Base-by-base conservation (phyloP, 352 stramenopile species). In the Phytophthora foliorum region DNA sequence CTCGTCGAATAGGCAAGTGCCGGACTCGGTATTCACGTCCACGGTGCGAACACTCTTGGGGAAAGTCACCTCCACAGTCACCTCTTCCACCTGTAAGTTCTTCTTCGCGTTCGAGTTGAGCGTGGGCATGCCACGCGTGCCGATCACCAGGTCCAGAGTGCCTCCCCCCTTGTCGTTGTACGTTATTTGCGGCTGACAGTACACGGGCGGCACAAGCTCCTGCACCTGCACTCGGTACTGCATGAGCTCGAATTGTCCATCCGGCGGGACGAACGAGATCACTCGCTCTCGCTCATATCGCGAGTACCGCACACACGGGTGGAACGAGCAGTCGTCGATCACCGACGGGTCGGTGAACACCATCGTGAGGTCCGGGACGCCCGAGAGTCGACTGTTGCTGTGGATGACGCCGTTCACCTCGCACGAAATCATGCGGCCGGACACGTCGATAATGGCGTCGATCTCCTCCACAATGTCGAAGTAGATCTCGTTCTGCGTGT, bases 401-500 rank as follows among this genome's bases (percentile, higher is more conserved):
- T 99, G 90, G 68, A 99, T 98, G 46, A 83, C 89, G 22, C 98
- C 98, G 36, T 89, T 98, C 34, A 99, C 97, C 81, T 99, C 96
- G 32, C 86, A 97, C 49, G 92, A 97, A 55, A 99, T 90, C 57
- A 99, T 93, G 42, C 86, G 81, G 10, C 93, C 93, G 42, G 91
- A 95, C 27, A 84, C 78, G 72, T 97, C 93, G 21, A 99, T 75
- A 77, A 99, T 99, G n/a, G 94, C 94, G 81, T 99, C 96, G 29
- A 99, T 93, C 75, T 98, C 96, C 81, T 99, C 98, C 0, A 99
- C 85, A 73, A 99, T 98, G 75, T 99, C 97, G 63, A 99, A 97
- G 78, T 99, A 99, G 52, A 99, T 98, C 82, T 99, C 97, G 84
- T 99, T 99, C 68, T 94, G 88, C 51, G 87, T 93, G 78, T 99